Evolutionary conservation across 345 rosid species (phyloP), one percentile per base, ranked within the genome.

Genomic region (Erucastrum elatum): DNA sequence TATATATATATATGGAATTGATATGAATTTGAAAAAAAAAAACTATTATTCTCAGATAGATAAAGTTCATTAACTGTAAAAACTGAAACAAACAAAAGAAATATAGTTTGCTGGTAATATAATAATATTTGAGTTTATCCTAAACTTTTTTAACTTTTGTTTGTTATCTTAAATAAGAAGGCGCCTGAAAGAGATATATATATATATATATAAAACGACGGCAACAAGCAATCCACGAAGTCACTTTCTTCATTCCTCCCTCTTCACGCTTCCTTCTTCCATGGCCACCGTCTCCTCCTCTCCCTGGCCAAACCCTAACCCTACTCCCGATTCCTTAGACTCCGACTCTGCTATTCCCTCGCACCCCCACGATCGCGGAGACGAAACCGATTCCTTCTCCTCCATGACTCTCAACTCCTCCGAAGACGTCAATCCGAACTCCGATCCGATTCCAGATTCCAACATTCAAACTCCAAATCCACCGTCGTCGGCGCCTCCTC

Each of bases 271-370:
- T 53, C 59, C 55, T 51, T 51, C 59, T 53, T 6, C 26, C 60
- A 53, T 53, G 60, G 60, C 60, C 60, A 53, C 60, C 60, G 26
- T 53, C 60, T 53, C 60, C 26, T 53, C 60, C 60, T 7, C 60
- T 53, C 60, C 60, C 26, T 53, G 60, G 60, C 60, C 59, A 15
- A 53, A 6, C 59, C 59, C 59, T 26, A 16, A 51, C 17, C 17
- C 56, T 49, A n/a, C 2, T 49, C 56, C 58, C 25, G 58, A 51
- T 6, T 0, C 60, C 10, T 53, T 26, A 53, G 60, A 53, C 7
- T 53, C 60, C 60, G 26, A 16, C 60, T 46, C 55, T 12, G 13
- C 55, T 5, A 21, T 21, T 21, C 21, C 31, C 31, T 29, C 31
- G 4, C 3, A 51, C 58, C 58, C 15, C 21, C 60, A 8, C 26